phyloP scores from a whole-genome alignment of 441 rosid species.

The Iberis amara region DNA sequence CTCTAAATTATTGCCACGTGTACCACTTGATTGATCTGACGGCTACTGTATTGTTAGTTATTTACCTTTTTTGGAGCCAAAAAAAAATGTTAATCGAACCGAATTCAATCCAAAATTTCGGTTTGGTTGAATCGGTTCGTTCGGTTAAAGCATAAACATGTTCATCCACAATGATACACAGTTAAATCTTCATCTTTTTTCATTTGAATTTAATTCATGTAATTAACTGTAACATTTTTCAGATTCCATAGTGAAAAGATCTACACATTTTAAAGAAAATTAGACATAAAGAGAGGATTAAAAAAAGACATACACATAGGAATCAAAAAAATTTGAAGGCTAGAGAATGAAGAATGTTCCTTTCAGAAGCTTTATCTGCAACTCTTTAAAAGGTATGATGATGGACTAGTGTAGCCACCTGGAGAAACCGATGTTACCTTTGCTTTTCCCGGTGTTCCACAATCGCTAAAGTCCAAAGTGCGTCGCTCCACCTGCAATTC shows the following conservation, averaged over 20 bases:
- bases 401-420: slow-evolving; percentile 52
- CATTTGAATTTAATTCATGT: no score
- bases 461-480: slow-evolving; percentile 84
- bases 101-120: background rate
- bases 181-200: no score
- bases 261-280: slow-evolving; percentile 16
- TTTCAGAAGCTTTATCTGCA: slow-evolving; percentile 51
- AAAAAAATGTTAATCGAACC: background rate
- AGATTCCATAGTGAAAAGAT: slow-evolving; percentile 24
- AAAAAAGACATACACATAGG: slow-evolving; percentile 27
- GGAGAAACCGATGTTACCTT: slow-evolving; percentile 43
- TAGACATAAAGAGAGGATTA: background rate
- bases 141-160: no score
- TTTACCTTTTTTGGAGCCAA: background rate
- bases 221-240: no score
- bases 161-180: no score
- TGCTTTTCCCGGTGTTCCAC: slow-evolving; percentile 67
- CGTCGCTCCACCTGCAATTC: slow-evolving; percentile 68
- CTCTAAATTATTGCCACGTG: no score
- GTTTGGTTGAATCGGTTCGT: no score
- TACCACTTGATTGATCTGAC: no score
- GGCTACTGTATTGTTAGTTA: slow-evolving; percentile 10
- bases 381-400: slow-evolving; percentile 72
- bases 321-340: slow-evolving; percentile 22
- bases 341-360: slow-evolving; percentile 16